Evolutionary conservation across 768 basidiomycete species (phyloP), one percentile per base, ranked within the genome.

Genomic region (Suillus americanus): DNA sequence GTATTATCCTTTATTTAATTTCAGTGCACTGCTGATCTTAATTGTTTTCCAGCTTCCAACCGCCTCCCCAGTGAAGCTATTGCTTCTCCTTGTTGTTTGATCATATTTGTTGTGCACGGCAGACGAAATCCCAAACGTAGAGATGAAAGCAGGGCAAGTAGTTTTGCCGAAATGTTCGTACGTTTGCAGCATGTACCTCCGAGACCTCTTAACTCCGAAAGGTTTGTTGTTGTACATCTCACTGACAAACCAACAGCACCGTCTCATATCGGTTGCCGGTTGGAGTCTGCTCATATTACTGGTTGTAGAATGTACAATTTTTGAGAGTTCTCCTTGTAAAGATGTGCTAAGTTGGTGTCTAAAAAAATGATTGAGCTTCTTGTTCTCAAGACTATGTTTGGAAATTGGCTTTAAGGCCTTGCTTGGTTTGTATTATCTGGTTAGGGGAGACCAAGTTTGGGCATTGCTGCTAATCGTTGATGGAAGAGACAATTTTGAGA

Each of bases 21-120:
- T 56, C 10, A 16, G 28, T 57, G 51, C 5, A 60, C 40, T 62
- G 14, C 57, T 69, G 51, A 71, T 64, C 18, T 4, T 60, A 53
- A 35, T 33, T 59, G 2, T 40, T 61, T 59, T 62, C 23, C 37
- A 84, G 83, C 37, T 83, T 83, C 74, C 83, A 82, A 68, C 81
- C 82, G 46, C 82, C 82, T 12, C 81, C 81, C 40, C 81, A 83
- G 72, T 81, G 69, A 74, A 45, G 10, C 45, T 28, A 45, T 25
- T 43, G 56, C 51, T 65, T 30, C 51, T 25, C 33, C 48, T 56
- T 67, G 67, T 60, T 59, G 45, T 62, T 67, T 66, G 30, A 30
- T 54, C 67, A 59, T 62, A 66, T 38, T 14, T 62, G 54, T 65
- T 65, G 61, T 60, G 28, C 43, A 30, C 45, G 25, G 64, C 64